A percentile compares a stretch with the other conserved stretches of the same genome.
Conservation (phyloP, 208 protist genomes). For the Leishmania lainsoni region DNA sequence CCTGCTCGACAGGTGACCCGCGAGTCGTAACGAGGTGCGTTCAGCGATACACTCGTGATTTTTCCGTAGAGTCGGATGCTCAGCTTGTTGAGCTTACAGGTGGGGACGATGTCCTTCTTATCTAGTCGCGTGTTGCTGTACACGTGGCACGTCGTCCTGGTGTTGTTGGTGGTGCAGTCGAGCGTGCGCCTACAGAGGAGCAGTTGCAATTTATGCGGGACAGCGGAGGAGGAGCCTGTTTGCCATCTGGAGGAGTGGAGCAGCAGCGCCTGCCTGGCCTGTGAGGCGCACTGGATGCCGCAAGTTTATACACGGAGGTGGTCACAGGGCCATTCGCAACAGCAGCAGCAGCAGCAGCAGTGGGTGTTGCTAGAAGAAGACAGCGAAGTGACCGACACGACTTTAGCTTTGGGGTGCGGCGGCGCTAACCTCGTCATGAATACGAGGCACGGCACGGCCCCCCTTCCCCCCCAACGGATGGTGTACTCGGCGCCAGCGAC, state of each 20-base stretch:
- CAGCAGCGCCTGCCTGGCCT: slow-evolving; percentile 38
- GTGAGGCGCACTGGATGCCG: slow-evolving; percentile 34
- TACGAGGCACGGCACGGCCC: no score
- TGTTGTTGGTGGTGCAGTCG: slow-evolving; percentile 59
- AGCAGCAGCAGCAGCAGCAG: not conserved
- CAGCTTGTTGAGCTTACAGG: slow-evolving; percentile 54
- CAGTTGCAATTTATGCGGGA: slow-evolving; percentile 61
- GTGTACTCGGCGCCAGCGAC: no score
- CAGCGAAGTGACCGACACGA: no score
- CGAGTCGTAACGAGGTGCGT: not conserved
- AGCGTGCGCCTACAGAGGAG: slow-evolving; percentile 69
- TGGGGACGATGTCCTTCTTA: slow-evolving; percentile 71
- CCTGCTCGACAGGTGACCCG: not conserved
- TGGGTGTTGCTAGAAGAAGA: slow-evolving; percentile 81
- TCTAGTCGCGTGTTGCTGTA: slow-evolving; percentile 59
- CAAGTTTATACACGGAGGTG: not conserved
- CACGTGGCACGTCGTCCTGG: slow-evolving; percentile 67
- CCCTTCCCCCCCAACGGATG: no score
- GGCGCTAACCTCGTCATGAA: no score
- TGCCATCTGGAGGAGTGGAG: slow-evolving; percentile 56
- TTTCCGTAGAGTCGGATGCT: not conserved
- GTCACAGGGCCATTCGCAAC: not conserved
- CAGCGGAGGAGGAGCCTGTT: slow-evolving; percentile 35
- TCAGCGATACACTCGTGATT: not conserved
- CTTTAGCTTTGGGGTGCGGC: no score